Evolutionary conservation across 2,329 filamentous ascomycete genomes (phyloP), one percentile per base, ranked within the genome.

Genomic region (Diaporthe batatas): DNA sequence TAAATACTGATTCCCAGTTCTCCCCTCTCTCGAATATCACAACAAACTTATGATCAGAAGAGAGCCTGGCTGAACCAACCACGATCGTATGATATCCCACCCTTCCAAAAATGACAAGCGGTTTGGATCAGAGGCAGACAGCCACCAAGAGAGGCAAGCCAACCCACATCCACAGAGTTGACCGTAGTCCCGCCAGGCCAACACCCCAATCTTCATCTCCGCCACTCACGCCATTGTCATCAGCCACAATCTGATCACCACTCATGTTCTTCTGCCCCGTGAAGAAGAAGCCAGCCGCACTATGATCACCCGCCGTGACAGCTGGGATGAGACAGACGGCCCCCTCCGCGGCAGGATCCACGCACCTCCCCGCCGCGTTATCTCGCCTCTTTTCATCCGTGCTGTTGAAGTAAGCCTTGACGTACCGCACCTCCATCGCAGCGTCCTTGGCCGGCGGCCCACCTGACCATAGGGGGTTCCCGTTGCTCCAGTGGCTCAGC

Each of bases 401-500:
- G 21, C 91, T 91, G 84, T 95, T 95, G 84, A 95, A 96, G 81
- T 95, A 96, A 0, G 91, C 91, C 80, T 93, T 94, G 72, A 94
- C 87, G 78, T 94, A 94, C 49, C 86, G 88, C 32, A 95, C 86
- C 8, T 86, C 89, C 77, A 94, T 84, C 23, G 87, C 82, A 0
- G 93, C 89, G 77, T 95, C 91, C 44, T 84, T 75, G 0, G 76
- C 76, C 0, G 93, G 93, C 3, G 93, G 93, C 0, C 93, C 93
- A 16, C 86, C 90, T 53, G 91, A 93, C 93, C 93, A 96, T 1
- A 84, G 78, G 7, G 85, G 79, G 78, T 95, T 92, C 44, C 93
- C 93, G 76, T 95, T 95, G 79, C 91, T 94, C 93, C 93, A 91
- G 80, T 95, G 93, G 77, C 91, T 92, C 71, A 96, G 82, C 67